Percentiles rank a stretch among this genome's conserved stretches.
These are phyloP conservation scores for Podaxis sp. DNA, from an alignment of 768 basidiomycete genomes.

Conservation along the genomic window DNA sequence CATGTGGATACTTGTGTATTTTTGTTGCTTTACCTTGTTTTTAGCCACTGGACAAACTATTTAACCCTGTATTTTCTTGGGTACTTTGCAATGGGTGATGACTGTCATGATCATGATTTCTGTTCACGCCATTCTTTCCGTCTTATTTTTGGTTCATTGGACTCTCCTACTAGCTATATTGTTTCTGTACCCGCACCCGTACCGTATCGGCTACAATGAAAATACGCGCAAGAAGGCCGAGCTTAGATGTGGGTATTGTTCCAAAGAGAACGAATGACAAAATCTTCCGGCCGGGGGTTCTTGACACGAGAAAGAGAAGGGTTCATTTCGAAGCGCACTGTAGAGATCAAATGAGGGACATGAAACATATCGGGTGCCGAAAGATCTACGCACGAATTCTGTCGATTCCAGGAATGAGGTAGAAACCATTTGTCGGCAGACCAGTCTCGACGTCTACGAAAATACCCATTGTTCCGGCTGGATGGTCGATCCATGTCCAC, in stretches of 20 bases:
- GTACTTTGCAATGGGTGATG: neutral
- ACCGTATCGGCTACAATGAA: neutral
- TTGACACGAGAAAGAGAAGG: slow-evolving; percentile 34
- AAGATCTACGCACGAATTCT: slow-evolving; percentile 42
- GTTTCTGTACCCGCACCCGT: neutral
- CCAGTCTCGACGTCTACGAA: slow-evolving; percentile 46
- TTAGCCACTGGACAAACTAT: neutral
- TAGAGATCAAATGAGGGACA: slow-evolving; percentile 27
- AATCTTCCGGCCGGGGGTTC: slow-evolving; percentile 40
- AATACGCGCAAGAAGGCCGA: neutral
- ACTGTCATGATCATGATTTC: neutral
- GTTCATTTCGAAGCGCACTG: slow-evolving; percentile 13
- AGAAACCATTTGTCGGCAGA: slow-evolving; percentile 50
- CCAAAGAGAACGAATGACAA: slow-evolving; percentile 53
- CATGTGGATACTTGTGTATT: neutral
- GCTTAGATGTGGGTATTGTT: slow-evolving; percentile 45
- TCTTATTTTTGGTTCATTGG: neutral
- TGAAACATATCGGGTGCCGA: slow-evolving; percentile 34
- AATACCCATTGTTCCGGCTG: slow-evolving; percentile 50
- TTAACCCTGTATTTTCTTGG: neutral
- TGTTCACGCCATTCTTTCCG: neutral
- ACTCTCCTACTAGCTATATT: neutral
- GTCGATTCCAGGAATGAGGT: slow-evolving; percentile 52
- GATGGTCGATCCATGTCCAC: slow-evolving; percentile 64
- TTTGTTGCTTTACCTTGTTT: neutral